A percentile compares a stretch with the other conserved stretches of the same genome.
phyloP scores from a whole-genome alignment of 345 rosid species.

The Lagerstroemia speciosa region DNA sequence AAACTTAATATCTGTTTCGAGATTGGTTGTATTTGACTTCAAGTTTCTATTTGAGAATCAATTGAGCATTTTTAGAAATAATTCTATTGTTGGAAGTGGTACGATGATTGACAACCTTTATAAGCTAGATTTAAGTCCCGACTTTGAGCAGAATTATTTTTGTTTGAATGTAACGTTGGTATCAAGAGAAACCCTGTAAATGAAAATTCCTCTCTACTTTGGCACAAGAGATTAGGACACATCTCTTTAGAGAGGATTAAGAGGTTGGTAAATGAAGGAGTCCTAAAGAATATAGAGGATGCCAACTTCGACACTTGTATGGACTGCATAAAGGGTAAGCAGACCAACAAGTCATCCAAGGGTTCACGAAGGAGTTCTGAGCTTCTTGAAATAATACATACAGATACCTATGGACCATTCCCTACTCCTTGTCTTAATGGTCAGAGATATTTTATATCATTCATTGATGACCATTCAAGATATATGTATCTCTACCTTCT shows the following conservation, averaged over 20 bases:
- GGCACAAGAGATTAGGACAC: no score
- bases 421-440: not conserved
- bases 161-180: not conserved
- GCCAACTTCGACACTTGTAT: no score
- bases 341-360: not conserved
- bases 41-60: not conserved
- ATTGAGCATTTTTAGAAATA: not conserved
- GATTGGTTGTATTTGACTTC: not conserved
- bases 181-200: not conserved
- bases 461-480: no score
- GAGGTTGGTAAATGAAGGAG: no score
- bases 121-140: no score
- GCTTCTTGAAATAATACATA: slow-evolving; percentile 12
- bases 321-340: no score
- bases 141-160: not conserved
- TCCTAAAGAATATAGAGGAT: no score
- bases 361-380: not conserved
- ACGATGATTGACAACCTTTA: not conserved
- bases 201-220: slow-evolving; percentile 3
- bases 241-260: no score
- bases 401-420: not conserved
- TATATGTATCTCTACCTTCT: no score
- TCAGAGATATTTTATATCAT: no score
- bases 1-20: no score
- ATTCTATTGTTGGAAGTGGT: not conserved